Conservation (phyloP, 1,284 basidiomycete species). For the Pseudozyma sp. region DNA sequence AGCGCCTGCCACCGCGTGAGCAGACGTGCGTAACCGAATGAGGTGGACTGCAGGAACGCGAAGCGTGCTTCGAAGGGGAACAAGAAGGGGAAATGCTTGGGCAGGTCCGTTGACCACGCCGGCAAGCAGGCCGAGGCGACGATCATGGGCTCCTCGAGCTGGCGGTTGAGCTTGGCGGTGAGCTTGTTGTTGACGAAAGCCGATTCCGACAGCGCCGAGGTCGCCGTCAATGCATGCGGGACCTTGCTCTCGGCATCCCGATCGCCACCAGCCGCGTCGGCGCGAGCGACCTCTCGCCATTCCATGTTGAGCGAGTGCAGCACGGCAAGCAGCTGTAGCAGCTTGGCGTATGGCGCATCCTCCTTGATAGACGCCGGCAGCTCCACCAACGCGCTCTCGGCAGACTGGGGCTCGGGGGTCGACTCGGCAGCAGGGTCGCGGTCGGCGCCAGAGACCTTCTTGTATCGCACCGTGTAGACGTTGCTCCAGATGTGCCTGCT, state of each 20-base stretch:
- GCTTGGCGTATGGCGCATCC: slow-evolving; percentile 87
- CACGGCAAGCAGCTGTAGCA: slow-evolving; percentile 87
- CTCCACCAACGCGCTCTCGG: slow-evolving; percentile 27
- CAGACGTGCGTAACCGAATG: slow-evolving; percentile 94
- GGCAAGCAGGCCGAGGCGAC: slow-evolving; percentile 96
- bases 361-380: slow-evolving; percentile 81
- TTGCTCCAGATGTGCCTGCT: slow-evolving; percentile 83
- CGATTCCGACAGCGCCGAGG: slow-evolving; percentile 75
- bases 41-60: slow-evolving; percentile 94
- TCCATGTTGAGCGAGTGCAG: slow-evolving; percentile 83
- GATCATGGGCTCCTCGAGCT: slow-evolving; percentile 98
- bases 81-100: slow-evolving; percentile 94
- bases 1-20: slow-evolving; percentile 89
- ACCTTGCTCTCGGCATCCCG: slow-evolving; percentile 28
- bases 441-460: slow-evolving; percentile 86
- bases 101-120: slow-evolving; percentile 94
- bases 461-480: slow-evolving; percentile 89
- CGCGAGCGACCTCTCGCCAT: slow-evolving; percentile 69
- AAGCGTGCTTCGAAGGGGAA: slow-evolving; percentile 98
- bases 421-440: slow-evolving; percentile 66
- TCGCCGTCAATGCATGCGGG: background rate
- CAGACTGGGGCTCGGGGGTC: slow-evolving; percentile 55
- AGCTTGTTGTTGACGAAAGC: slow-evolving; percentile 98
- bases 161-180: slow-evolving; percentile 95
- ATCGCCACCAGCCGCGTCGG: slow-evolving; percentile 7